phyloP scores from a whole-genome alignment of 495 filamentous ascomycete species.

The Saxophila tyrrhenica region DNA sequence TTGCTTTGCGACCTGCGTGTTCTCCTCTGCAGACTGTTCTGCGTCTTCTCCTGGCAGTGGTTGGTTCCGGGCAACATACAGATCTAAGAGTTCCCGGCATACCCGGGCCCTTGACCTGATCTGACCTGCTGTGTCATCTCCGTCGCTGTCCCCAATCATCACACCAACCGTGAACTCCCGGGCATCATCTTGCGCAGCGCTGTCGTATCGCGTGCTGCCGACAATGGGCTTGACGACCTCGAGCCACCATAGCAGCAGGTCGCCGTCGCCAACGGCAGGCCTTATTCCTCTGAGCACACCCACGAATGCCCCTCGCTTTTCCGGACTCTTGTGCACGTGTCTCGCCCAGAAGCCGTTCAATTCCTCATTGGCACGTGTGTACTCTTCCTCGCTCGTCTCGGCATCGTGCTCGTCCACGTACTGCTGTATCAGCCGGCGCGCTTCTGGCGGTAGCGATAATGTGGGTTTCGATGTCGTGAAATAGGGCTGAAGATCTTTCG shows the following conservation, averaged over 20 bases:
- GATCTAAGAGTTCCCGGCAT: conserved; percentile 42
- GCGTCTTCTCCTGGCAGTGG: conserved; percentile 27
- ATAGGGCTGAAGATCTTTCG: conserved; percentile 45
- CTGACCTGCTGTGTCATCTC: conserved; percentile 33
- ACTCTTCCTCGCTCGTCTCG: conserved; percentile 44
- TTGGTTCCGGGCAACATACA: conserved; percentile 48
- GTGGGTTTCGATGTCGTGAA: conserved; percentile 35
- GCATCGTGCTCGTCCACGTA: conserved; percentile 50
- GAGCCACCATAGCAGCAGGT: conserved; percentile 53
- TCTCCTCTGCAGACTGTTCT: conserved; percentile 33
- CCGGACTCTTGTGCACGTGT: conserved; percentile 39
- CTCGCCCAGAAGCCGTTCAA: conserved; percentile 48
- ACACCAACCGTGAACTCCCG: conserved; percentile 45
- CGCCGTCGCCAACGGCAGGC: conserved; percentile 44
- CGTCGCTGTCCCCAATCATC: conserved; percentile 47
- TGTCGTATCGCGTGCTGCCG: conserved; percentile 44
- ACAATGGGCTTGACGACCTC: conserved; percentile 49
- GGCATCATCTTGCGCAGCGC: conserved; percentile 46
- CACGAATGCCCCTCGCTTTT: conserved; percentile 50
- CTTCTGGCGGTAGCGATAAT: conserved; percentile 51
- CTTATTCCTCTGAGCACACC: conserved; percentile 46
- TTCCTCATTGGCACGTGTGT: conserved; percentile 55
- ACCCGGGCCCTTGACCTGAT: conserved; percentile 35
- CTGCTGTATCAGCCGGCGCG: conserved; percentile 43
- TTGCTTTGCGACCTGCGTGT: conserved; percentile 38